These are phyloP conservation scores for Sutorius eximius DNA, from an alignment of 1,284 basidiomycete genomes.

Conservation along the genomic window DNA sequence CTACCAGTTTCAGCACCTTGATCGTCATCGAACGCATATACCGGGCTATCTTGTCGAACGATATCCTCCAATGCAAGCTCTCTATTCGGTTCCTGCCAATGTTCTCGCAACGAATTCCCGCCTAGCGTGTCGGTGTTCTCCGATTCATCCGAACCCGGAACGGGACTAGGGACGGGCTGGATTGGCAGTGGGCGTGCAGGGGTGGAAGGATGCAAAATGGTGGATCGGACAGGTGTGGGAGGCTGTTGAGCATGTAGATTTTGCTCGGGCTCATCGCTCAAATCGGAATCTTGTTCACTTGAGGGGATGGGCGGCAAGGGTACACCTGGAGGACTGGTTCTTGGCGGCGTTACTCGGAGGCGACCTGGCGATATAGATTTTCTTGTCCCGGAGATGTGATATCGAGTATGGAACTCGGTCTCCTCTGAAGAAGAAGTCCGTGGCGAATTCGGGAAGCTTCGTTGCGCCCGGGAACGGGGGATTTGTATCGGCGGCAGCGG, in stretches of 20 bases:
- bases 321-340: constrained; percentile 14
- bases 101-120: constrained; percentile 6
- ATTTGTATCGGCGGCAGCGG: background rate
- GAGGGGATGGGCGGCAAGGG: constrained; percentile 28
- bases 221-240: constrained; percentile 8
- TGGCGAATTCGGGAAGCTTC: background rate
- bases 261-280: background rate
- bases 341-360: constrained; percentile 17
- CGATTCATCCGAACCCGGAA: constrained; percentile 16
- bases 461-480: constrained; percentile 2
- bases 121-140: constrained; percentile 4
- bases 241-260: background rate
- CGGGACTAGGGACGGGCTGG: constrained; percentile 24
- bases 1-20: constrained; percentile 4
- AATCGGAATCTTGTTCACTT: background rate
- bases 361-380: background rate
- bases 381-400: constrained; percentile 3
- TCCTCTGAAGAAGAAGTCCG: constrained; percentile 15
- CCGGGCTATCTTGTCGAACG: constrained; percentile 27
- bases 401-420: constrained; percentile 6
- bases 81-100: constrained; percentile 3
- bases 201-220: background rate
- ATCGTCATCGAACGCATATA: constrained; percentile 10
- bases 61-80: constrained; percentile 11
- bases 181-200: constrained; percentile 19